phyloP scores from a whole-genome alignment of 1,139 yeast species.

The Pichia sp. region DNA sequence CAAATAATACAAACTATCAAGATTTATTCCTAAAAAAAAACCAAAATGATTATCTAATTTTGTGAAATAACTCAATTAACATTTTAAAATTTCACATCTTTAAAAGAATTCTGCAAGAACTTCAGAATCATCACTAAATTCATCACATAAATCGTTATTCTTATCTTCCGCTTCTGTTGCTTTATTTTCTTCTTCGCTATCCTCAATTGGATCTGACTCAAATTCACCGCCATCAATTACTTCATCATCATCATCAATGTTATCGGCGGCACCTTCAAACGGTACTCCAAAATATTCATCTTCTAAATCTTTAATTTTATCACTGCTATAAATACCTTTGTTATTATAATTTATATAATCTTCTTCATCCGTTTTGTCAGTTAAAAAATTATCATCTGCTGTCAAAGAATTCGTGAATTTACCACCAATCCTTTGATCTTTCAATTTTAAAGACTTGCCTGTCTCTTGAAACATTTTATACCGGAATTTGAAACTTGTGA shows the following conservation, averaged over 20 bases:
- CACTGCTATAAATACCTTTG: neutral
- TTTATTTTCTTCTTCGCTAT: constrained; percentile 18
- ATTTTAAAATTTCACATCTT: too few relatives aligned
- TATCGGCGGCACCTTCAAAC: neutral
- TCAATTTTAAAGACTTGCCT: neutral
- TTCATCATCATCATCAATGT: neutral
- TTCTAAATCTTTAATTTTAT: constrained; percentile 15
- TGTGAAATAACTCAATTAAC: too few relatives aligned
- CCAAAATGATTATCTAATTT: too few relatives aligned
- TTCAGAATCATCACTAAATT: constrained; percentile 15
- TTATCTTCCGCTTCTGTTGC: constrained; percentile 12
- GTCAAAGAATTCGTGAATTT: constrained; percentile 21
- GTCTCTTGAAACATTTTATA: constrained; percentile 4
- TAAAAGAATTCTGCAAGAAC: constrained; percentile 2
- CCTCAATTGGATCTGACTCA: constrained; percentile 26
- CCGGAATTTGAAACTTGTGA: constrained; percentile 22
- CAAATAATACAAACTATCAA: too few relatives aligned
- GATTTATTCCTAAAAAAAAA: too few relatives aligned
- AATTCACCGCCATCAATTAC: constrained; percentile 18
- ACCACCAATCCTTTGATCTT: constrained; percentile 26
- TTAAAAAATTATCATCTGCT: constrained; percentile 23
- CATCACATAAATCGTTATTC: neutral
- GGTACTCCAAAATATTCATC: constrained; percentile 16
- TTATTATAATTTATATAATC: constrained; percentile 7
- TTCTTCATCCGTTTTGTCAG: constrained; percentile 15